Evolutionary conservation across 1,284 basidiomycete genomes (phyloP).

Genomic region (Tylopilus sp.): DNA sequence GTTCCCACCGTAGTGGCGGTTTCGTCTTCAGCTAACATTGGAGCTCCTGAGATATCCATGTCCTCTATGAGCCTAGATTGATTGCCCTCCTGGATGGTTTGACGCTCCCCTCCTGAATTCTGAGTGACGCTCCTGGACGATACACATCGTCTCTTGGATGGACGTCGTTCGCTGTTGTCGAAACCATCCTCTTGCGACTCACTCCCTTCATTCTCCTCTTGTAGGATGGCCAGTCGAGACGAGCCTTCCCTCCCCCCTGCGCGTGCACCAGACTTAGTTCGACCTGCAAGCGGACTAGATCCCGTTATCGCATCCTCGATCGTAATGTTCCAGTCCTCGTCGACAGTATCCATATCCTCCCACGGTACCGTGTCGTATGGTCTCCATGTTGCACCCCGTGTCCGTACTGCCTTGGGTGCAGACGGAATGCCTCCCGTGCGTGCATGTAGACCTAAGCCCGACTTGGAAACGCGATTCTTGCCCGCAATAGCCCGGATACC

Average conservation of each 20-base stretch:
- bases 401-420: slow-evolving; percentile 40
- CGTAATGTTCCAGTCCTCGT: slow-evolving; percentile 6
- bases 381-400: slow-evolving; percentile 30
- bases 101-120: not conserved
- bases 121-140: not conserved
- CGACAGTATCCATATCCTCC: slow-evolving; percentile 32
- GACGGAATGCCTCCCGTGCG: slow-evolving; percentile 26
- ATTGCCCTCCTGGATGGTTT: slow-evolving; percentile 3
- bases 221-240: slow-evolving; percentile 35
- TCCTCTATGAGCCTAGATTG: slow-evolving; percentile 39
- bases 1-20: not conserved
- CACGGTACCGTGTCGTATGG: slow-evolving; percentile 33
- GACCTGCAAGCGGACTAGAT: slow-evolving; percentile 42
- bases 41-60: slow-evolving; percentile 40
- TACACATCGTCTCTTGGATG: slow-evolving; percentile 31
- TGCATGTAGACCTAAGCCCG: slow-evolving; percentile 23
- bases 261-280: slow-evolving; percentile 18
- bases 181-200: slow-evolving; percentile 24
- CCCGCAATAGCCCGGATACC: slow-evolving; percentile 52
- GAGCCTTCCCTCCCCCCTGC: slow-evolving; percentile 15
- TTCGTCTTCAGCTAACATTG: slow-evolving; percentile 25
- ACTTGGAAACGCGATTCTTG: slow-evolving; percentile 34
- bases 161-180: slow-evolving; percentile 22
- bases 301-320: slow-evolving; percentile 31
- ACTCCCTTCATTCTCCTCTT: slow-evolving; percentile 35